A percentile compares a stretch with the other conserved stretches of the same genome.
These are phyloP conservation scores for Lolium rigidum DNA, from an alignment of 176 grass and related monocot genomes.

Conservation along the genomic window DNA sequence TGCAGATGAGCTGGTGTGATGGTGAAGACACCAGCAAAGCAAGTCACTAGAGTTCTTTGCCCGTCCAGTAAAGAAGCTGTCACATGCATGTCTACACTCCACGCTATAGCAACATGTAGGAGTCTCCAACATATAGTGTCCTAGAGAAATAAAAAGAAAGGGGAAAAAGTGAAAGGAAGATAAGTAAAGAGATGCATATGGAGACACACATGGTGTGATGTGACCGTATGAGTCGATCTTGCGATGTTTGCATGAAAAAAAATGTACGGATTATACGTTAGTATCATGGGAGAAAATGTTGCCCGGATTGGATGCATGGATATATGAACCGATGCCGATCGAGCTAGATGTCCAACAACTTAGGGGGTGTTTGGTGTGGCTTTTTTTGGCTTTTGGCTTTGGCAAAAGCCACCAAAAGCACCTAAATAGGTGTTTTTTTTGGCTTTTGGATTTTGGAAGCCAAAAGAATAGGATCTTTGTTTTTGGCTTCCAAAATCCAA, in stretches of 20 bases:
- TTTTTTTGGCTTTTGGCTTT: too few relatives aligned
- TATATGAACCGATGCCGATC: neutral
- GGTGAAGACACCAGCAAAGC: conserved; percentile 45
- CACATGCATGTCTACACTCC: conserved; percentile 20
- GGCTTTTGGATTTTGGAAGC: too few relatives aligned
- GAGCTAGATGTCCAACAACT: neutral
- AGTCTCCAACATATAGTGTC: neutral
- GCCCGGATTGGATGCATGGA: neutral
- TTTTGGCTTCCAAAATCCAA: too few relatives aligned
- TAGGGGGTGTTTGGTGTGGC: too few relatives aligned
- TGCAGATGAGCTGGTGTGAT: conserved; percentile 25
- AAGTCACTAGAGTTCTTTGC: conserved; percentile 4
- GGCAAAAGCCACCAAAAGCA: too few relatives aligned
- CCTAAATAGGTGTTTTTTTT: too few relatives aligned
- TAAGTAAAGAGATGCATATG: neutral
- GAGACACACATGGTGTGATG: neutral
- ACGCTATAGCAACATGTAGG: neutral
- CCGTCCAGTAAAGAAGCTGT: conserved; percentile 5
- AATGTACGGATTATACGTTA: neutral
- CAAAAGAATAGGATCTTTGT: too few relatives aligned
- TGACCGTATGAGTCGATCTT: neutral
- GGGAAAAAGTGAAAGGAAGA: neutral
- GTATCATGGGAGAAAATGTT: neutral
- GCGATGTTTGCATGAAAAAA: neutral
- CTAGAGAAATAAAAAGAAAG: neutral